A percentile compares a stretch with the other conserved stretches of the same genome.
These are phyloP conservation scores for Arabidopsis suecica DNA, from an alignment of 345 rosid genomes.

Conservation along the genomic window DNA sequence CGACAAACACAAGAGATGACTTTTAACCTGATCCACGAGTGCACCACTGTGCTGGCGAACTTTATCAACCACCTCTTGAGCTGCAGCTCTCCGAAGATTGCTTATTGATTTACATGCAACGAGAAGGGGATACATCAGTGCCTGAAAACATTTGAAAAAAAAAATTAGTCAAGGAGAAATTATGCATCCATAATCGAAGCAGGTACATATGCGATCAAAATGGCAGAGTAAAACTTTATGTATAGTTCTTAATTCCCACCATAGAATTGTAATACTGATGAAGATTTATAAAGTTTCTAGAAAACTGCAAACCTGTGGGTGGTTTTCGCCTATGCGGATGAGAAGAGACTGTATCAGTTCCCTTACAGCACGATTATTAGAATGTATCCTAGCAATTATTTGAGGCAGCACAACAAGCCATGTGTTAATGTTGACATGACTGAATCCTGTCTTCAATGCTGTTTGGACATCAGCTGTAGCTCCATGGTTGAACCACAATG, in stretches of 20 bases:
- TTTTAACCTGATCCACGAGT: slow-evolving; percentile 89
- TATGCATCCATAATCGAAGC: slow-evolving; percentile 25
- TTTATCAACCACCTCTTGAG: slow-evolving; percentile 96
- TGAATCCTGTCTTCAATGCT: slow-evolving; percentile 85
- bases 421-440: slow-evolving; percentile 89
- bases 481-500: slow-evolving; percentile 99
- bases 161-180: slow-evolving; percentile 22
- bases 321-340: slow-evolving; percentile 91
- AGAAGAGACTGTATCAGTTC: slow-evolving; percentile 92
- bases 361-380: slow-evolving; percentile 91
- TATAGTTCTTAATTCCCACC: slow-evolving; percentile 16
- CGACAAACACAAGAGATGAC: slow-evolving; percentile 23
- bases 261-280: slow-evolving; percentile 10
- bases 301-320: slow-evolving; percentile 84
- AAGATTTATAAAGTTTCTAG: slow-evolving; percentile 1
- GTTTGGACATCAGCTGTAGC: slow-evolving; percentile 86
- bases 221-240: slow-evolving; percentile 10
- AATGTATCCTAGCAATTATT: slow-evolving; percentile 99
- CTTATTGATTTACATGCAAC: slow-evolving; percentile 99
- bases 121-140: slow-evolving; percentile 98
- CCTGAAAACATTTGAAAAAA: slow-evolving; percentile 54
- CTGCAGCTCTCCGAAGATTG: slow-evolving; percentile 91
- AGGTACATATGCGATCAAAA: slow-evolving; percentile 19
- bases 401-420: slow-evolving; percentile 99
- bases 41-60: slow-evolving; percentile 94